Evolutionary conservation across 306 rosid genomes (phyloP).

Genomic region (Cyamopsis tetragonoloba): DNA sequence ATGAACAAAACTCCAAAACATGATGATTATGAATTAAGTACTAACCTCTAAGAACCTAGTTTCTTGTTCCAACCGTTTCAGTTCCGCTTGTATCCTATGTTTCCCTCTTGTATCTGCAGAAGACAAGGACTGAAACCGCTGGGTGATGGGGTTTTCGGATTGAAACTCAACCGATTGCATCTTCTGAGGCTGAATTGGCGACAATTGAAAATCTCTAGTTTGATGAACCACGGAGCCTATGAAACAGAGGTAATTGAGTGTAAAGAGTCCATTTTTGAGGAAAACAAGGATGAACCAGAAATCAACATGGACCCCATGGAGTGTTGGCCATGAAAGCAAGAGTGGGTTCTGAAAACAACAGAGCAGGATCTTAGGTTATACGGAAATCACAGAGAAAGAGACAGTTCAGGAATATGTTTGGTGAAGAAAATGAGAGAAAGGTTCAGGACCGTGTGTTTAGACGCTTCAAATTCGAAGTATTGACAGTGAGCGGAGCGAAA

Average conservation of each 20-base stretch:
- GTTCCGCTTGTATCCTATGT: constrained; percentile 87
- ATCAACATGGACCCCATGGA: constrained; percentile 47
- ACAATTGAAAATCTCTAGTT: constrained; percentile 2
- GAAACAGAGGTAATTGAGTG: constrained; percentile 28
- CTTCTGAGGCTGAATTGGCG: constrained; percentile 36
- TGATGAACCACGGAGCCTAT: constrained; percentile 22
- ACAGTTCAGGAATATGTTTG: constrained; percentile 16
- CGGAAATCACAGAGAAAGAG: constrained; percentile 21
- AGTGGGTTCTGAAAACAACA: constrained; percentile 20
- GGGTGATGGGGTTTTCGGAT: constrained; percentile 53
- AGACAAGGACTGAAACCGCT: constrained; percentile 65
- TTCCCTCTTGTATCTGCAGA: constrained; percentile 81
- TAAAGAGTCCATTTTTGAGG: constrained; percentile 28
- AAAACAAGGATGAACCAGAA: constrained; percentile 51
- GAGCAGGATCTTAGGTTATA: constrained; percentile 39
- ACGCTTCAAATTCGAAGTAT: constrained; percentile 12
- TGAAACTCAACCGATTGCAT: constrained; percentile 74
- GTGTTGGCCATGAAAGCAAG: constrained; percentile 15
- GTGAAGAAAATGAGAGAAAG: constrained; percentile 2
- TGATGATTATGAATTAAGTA: background rate
- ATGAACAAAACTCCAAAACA: constrained; percentile 18
- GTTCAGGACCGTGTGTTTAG: constrained; percentile 13
- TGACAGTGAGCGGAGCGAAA: constrained; percentile 10
- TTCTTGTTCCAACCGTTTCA: constrained; percentile 90
- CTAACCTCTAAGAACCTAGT: constrained; percentile 83